phyloP scores from a whole-genome alignment of 257 asterid genomes.

The Gynochthodes officinalis region DNA sequence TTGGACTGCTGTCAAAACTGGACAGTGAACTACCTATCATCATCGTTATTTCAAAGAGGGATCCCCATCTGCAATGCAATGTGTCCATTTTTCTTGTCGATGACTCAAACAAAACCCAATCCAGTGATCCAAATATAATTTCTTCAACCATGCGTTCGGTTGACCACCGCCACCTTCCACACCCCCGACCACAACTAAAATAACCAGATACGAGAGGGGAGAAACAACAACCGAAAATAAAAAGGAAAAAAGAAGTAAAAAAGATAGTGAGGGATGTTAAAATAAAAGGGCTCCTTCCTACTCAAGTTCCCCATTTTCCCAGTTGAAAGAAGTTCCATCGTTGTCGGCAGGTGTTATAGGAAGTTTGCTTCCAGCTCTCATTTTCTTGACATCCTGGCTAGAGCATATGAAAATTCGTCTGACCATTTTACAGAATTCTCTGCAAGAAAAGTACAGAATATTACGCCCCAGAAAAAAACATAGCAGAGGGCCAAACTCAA shows the following conservation, averaged over 20 bases:
- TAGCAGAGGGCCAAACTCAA: not conserved
- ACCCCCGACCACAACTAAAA: conserved; percentile 3
- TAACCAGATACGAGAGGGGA: not conserved
- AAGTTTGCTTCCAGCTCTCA: conserved; percentile 54
- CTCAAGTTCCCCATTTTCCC: conserved; percentile 31
- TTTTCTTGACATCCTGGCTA: conserved; percentile 72
- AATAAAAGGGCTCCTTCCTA: not conserved
- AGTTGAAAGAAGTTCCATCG: conserved; percentile 30
- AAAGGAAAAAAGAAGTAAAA: not conserved
- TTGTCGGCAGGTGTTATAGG: conserved; percentile 39
- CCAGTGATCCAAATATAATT: not conserved
- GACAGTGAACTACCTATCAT: conserved; percentile 24
- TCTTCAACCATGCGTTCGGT: not conserved
- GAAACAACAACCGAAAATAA: not conserved
- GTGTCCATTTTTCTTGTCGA: not conserved
- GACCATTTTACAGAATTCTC: conserved; percentile 80
- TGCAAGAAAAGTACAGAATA: conserved; percentile 28
- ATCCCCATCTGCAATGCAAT: not conserved
- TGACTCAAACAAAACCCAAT: not conserved
- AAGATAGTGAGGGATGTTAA: not conserved
- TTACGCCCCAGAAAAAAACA: not conserved
- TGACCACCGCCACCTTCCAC: conserved; percentile 14
- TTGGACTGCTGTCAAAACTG: conserved; percentile 25
- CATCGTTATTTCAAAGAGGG: not conserved
- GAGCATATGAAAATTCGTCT: conserved; percentile 68